A percentile compares a stretch with the other conserved stretches of the same genome.
phyloP scores from a whole-genome alignment of 139 green algal species.

The Microglena sp. region DNA sequence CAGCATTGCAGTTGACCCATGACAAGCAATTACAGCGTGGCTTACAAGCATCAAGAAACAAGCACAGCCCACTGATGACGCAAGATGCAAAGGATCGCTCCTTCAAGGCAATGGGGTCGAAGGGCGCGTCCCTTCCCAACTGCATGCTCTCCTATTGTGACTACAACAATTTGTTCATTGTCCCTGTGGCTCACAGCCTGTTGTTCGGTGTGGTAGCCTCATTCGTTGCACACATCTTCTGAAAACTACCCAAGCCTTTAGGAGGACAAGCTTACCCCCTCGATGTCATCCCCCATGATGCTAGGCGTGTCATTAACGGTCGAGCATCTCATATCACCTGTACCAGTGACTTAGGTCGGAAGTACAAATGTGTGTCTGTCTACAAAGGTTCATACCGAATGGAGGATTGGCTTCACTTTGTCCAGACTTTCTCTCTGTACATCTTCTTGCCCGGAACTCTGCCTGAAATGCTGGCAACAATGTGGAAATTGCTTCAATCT shows the following conservation, averaged over 20 bases:
- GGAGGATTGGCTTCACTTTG: conserved; percentile 11
- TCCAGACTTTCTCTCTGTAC: neutral
- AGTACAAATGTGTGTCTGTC: conserved; percentile 5
- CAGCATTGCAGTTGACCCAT: neutral
- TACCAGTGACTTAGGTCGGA: conserved; percentile 4
- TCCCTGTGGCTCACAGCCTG: conserved; percentile 6
- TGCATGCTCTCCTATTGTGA: neutral
- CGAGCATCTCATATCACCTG: neutral
- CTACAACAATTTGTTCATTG: neutral
- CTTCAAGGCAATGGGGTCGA: neutral
- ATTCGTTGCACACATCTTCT: neutral
- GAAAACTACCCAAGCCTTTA: neutral
- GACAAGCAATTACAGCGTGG: neutral
- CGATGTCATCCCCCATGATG: neutral
- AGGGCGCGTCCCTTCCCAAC: neutral
- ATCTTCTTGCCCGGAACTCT: neutral
- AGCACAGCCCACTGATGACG: neutral
- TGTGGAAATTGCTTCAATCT: neutral
- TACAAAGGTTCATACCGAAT: neutral
- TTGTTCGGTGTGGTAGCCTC: conserved; percentile 1
- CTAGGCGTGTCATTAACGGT: neutral
- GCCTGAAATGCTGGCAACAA: neutral
- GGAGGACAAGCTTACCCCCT: neutral
- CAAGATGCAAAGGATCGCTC: neutral
- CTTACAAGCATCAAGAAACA: neutral